Evolutionary conservation across 345 rosid species (phyloP).

Genomic region (Salix viminalis): DNA sequence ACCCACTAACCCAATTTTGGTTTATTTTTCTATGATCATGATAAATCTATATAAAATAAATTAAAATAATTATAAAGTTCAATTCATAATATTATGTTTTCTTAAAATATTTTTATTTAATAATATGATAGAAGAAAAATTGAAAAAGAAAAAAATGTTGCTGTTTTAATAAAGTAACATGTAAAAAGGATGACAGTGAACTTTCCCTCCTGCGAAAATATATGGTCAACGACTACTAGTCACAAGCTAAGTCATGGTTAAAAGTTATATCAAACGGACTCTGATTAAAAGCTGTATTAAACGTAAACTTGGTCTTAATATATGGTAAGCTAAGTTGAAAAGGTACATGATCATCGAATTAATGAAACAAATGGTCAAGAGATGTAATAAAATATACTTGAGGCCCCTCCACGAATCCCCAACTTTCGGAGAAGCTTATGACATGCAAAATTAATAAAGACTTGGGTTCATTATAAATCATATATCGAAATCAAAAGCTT

Average conservation of each 20-base stretch:
- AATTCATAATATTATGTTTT: no score
- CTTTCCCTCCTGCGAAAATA: no score
- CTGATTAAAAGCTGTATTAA: background rate
- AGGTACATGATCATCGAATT: background rate
- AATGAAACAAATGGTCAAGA: background rate
- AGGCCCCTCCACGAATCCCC: no score
- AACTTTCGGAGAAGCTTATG: background rate
- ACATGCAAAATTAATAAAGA: background rate
- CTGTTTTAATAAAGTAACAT: no score
- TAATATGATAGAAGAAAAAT: no score
- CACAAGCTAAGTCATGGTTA: background rate
- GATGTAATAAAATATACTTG: background rate
- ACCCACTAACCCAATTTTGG: rapidly evolving
- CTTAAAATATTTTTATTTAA: no score
- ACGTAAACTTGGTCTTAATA: background rate
- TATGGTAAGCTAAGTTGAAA: background rate
- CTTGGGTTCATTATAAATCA: background rate
- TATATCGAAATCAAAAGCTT: background rate
- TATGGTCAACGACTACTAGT: no score
- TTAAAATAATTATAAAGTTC: no score
- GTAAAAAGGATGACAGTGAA: no score
- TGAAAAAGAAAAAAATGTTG: no score
- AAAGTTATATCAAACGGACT: background rate
- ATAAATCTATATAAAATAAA: no score
- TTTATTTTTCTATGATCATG: no score